Evolutionary conservation across 2,329 filamentous ascomycete species (phyloP).

Genomic region (Bipolaris victoriae): DNA sequence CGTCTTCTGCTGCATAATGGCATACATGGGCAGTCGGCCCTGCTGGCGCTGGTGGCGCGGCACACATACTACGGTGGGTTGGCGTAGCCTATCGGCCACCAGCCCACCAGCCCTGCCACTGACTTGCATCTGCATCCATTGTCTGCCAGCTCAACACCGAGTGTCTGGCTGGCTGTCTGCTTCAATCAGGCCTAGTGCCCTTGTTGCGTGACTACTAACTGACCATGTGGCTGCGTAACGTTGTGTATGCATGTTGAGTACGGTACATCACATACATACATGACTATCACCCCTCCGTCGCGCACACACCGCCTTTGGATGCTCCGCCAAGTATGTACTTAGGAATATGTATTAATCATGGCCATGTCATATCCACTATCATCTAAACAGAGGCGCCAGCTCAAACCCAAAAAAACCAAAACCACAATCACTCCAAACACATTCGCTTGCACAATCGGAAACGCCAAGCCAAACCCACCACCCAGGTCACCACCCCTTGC

Average conservation of each 20-base stretch:
- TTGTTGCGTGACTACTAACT: too few species aligned
- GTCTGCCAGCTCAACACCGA: conserved; percentile 14
- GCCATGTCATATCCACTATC: too few species aligned
- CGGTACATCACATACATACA: too few species aligned
- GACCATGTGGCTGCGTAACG: too few species aligned
- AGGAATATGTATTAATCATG: too few species aligned
- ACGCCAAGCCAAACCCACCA: neutral
- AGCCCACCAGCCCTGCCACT: conserved; percentile 14
- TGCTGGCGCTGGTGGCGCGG: conserved; percentile 9
- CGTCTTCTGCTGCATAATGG: neutral
- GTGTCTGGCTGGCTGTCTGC: neutral
- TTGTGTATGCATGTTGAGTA: too few species aligned
- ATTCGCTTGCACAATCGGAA: neutral
- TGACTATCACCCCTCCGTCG: too few species aligned
- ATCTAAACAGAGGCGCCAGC: neutral
- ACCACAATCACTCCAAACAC: neutral
- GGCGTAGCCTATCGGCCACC: conserved; percentile 20
- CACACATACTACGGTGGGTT: neutral
- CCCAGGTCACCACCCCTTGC: neutral
- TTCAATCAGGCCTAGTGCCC: neutral
- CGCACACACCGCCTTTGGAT: too few species aligned
- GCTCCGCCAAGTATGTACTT: too few species aligned
- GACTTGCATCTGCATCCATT: neutral
- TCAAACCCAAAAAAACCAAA: neutral
- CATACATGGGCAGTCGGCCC: conserved; percentile 17